Evolutionary conservation across 1,284 basidiomycete genomes (phyloP).

Genomic region (Phellopilus nigrolimitatus): DNA sequence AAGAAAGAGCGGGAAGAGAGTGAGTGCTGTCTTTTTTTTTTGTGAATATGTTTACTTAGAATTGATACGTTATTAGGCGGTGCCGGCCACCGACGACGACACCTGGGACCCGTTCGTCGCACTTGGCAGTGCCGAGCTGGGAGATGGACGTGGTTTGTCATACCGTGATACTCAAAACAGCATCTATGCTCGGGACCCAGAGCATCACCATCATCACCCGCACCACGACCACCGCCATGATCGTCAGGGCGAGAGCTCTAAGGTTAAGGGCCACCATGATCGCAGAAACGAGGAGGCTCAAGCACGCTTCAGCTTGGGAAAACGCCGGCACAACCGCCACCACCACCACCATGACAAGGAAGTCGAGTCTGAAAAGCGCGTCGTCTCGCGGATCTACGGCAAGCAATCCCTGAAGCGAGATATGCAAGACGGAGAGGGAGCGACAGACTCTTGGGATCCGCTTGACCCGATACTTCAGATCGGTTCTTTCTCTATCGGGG

Average conservation of each 20-base stretch:
- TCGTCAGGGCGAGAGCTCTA: no score
- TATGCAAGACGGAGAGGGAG: no score
- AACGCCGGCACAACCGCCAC: slow-evolving; percentile 13
- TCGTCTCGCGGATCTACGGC: slow-evolving; percentile 5
- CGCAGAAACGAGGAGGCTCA: neutral
- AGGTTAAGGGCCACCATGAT: slow-evolving; percentile 2
- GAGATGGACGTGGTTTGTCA: slow-evolving; percentile 1
- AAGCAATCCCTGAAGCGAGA: slow-evolving; percentile 1
- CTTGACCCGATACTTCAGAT: slow-evolving; percentile 24
- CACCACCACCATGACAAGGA: slow-evolving; percentile 9
- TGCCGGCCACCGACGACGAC: neutral
- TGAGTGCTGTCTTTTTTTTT: neutral
- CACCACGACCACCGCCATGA: no score
- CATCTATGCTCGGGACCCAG: neutral
- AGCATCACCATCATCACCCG: no score
- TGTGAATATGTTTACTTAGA: neutral
- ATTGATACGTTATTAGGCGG: neutral
- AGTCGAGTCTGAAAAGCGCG: slow-evolving; percentile 7
- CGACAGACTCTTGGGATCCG: slow-evolving; percentile 20
- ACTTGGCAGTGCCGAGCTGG: neutral
- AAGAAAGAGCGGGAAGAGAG: slow-evolving; percentile 2
- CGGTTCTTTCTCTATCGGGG: slow-evolving; percentile 25
- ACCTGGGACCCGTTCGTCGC: slow-evolving; percentile 9
- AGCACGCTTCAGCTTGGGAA: slow-evolving; percentile 8
- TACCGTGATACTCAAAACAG: slow-evolving; percentile 4